phyloP scores from a whole-genome alignment of 2,329 filamentous ascomycete genomes.

The Tetracladium maxilliforme region DNA sequence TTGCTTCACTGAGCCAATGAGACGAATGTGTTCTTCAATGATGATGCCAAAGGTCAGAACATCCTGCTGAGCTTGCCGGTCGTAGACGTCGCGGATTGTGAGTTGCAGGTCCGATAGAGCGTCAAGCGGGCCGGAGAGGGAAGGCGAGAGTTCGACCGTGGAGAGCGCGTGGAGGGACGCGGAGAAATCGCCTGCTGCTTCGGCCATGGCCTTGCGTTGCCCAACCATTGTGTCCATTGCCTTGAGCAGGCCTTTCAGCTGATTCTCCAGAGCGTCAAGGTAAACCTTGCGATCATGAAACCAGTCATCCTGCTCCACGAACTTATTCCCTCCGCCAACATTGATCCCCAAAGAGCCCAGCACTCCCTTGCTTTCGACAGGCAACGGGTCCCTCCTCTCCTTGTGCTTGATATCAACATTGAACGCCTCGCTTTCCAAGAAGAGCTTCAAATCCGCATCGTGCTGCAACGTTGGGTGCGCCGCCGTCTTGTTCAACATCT shows the following conservation, averaged over 20 bases:
- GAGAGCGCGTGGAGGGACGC: constrained; percentile 85
- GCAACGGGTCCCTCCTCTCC: constrained; percentile 73
- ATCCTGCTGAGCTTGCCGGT: constrained; percentile 93
- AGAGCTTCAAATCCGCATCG: constrained; percentile 87
- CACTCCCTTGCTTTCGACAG: constrained; percentile 86
- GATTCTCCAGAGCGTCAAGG: constrained; percentile 82
- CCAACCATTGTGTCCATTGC: constrained; percentile 85
- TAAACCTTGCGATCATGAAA: constrained; percentile 96
- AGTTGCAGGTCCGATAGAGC: constrained; percentile 86
- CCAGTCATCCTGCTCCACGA: constrained; percentile 99
- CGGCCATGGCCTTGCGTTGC: constrained; percentile 85
- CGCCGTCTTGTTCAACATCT: constrained; percentile 95
- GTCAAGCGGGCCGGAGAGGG: constrained; percentile 77
- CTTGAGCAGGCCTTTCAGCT: constrained; percentile 81
- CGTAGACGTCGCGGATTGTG: constrained; percentile 87
- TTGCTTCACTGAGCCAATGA: constrained; percentile 90
- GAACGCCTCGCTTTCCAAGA: constrained; percentile 91
- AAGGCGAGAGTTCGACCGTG: constrained; percentile 80
- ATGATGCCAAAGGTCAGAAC: constrained; percentile 93
- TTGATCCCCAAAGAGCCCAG: constrained; percentile 72
- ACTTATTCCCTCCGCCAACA: constrained; percentile 69
- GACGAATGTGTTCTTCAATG: constrained; percentile 92
- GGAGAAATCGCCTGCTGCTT: constrained; percentile 87
- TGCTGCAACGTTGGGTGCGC: constrained; percentile 82
- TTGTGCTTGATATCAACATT: constrained; percentile 97